Evolutionary conservation across 2,329 filamentous ascomycete species (phyloP).

Genomic region (Calonectria honghensis): DNA sequence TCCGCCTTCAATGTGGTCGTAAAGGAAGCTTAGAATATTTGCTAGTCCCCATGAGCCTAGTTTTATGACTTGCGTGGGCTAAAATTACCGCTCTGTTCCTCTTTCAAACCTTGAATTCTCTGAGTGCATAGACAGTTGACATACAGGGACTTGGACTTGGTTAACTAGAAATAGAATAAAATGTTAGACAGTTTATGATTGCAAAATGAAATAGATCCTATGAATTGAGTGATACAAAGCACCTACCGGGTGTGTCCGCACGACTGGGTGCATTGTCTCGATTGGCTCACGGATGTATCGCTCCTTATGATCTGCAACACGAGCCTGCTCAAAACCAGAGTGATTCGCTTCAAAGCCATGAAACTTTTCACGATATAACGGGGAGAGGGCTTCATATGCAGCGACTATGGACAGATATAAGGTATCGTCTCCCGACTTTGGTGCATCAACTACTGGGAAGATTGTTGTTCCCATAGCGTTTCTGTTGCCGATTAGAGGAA

Average conservation of each 20-base stretch:
- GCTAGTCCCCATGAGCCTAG: neutral
- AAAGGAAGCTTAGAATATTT: conserved; percentile 77
- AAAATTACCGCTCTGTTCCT: conserved; percentile 77
- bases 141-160: conserved; percentile 71
- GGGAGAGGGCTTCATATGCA: conserved; percentile 31
- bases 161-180: neutral
- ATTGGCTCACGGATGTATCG: conserved; percentile 32
- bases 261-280: conserved; percentile 72
- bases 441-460: conserved; percentile 45
- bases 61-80: neutral
- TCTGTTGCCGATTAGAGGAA: conserved; percentile 4
- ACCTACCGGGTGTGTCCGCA: conserved; percentile 59
- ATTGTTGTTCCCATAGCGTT: conserved; percentile 60
- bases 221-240: too few species aligned
- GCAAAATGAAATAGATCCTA: neutral
- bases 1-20: conserved; percentile 78
- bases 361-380: conserved; percentile 30
- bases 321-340: conserved; percentile 33
- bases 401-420: conserved; percentile 33
- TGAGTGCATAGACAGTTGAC: conserved; percentile 79
- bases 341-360: conserved; percentile 35
- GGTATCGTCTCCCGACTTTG: conserved; percentile 33
- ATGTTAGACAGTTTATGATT: neutral
- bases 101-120: conserved; percentile 79
- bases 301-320: conserved; percentile 25